Percentiles rank a stretch among this genome's conserved stretches.
phyloP scores from a whole-genome alignment of 208 protist genomes.

The Acanthamoeba healyi region DNA sequence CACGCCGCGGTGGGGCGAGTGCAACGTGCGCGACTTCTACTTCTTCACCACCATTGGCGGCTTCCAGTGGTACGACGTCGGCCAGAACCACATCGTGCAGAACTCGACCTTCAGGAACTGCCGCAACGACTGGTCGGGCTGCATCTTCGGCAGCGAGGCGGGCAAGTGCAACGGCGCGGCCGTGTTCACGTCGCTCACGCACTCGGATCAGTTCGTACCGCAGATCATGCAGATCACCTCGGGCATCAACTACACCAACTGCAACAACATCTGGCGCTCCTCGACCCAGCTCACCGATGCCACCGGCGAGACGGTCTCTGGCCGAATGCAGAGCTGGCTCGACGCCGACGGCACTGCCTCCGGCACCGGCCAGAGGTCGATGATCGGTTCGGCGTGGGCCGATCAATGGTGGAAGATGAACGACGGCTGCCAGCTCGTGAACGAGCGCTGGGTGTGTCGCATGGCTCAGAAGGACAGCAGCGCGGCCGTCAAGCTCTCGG shows the following conservation, averaged over 20 bases:
- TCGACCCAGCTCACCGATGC: background rate
- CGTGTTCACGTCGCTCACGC: conserved; percentile 4
- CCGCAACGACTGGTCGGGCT: conserved; percentile 19
- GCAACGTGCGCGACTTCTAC: background rate
- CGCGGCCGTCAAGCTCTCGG: background rate
- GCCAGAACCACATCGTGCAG: conserved; percentile 27
- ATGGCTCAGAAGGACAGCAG: background rate
- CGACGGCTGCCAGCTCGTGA: background rate
- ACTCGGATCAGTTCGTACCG: conserved; percentile 44
- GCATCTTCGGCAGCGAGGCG: background rate
- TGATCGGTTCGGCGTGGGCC: conserved; percentile 23
- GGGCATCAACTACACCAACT: background rate
- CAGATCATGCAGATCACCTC: conserved; percentile 6
- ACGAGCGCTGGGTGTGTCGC: conserved; percentile 10
- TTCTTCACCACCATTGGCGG: background rate
- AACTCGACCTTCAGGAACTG: conserved; percentile 23
- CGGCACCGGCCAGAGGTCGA: background rate
- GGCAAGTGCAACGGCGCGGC: background rate
- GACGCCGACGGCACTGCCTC: conserved; percentile 25
- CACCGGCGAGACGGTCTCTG: background rate
- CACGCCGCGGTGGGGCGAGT: background rate
- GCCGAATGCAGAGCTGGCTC: conserved; percentile 44
- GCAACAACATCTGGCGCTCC: background rate
- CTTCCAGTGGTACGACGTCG: conserved; percentile 43
- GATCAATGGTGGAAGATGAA: conserved; percentile 21